Base-by-base conservation (phyloP, 2,329 filamentous ascomycete species). In the Sporothrix variecibatus region DNA sequence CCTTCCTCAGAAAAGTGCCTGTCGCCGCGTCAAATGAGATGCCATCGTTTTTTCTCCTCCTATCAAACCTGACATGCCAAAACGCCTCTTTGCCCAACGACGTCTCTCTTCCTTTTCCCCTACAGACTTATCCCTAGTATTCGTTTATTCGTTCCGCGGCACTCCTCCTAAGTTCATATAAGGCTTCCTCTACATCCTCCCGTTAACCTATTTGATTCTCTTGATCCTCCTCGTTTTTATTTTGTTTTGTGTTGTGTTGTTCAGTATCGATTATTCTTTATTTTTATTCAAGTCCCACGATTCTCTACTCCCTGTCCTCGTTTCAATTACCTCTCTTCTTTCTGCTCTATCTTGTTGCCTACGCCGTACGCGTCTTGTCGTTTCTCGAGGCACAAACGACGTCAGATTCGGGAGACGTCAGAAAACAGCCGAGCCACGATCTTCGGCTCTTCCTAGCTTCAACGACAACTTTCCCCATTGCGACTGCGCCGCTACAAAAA, bases 1-100 rank as follows among this genome's bases (percentile, higher is more conserved):
- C 28, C 51, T 3, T 34, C 51, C 65, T 26, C 26, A 71, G n/a
- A 31, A 46, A 20, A 43, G n/a, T 23, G 20, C 34, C 20, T 9
- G 20, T 69, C 67, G 53, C 40, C 12, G 51, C 28, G 68, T 43
- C 51, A 43, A 71, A 60, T 60, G 43, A 34, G 51, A 60, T 43
- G 51, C 34, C 15, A 31, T 53, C 20, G 1, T 34, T 34, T 20
- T 40, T 51, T 56, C 20, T 15, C 67, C 46, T 46, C 31, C 51
- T 58, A 12, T 58, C 31, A 28, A 28, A 58, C 51, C 51, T 56
- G n/a, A 43, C 51, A 56, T 56, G 31, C 28, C 28, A 70, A 56
- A 40, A 56, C 49, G 28, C 49, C 67, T 17, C 43, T 58, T 71
- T 40, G 31, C 68, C 68, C 68, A 71, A 60, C 67, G 49, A 17